Base-by-base conservation (phyloP, 2,329 filamentous ascomycete species). In the Juglanconis sp. region DNA sequence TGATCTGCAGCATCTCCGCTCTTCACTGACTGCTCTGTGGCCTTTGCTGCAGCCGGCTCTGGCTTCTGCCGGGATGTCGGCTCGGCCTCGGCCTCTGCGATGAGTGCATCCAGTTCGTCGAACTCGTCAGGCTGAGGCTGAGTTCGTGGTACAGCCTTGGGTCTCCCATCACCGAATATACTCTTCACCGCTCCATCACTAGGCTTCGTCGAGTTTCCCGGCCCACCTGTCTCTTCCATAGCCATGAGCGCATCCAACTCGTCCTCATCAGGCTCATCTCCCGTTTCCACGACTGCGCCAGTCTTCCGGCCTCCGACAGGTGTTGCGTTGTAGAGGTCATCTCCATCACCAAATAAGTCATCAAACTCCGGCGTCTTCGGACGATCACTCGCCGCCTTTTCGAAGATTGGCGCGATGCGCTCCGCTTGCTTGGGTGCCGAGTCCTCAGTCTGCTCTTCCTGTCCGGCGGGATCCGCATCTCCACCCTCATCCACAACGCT, bases 281-380 rank as follows among this genome's bases (percentile, higher is more conserved):
- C 65, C 36, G 46, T 53, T 63, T 64, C 34, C 60, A 61, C 11
- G 62, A 53, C 54, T 57, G 47, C 5, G 2, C 6, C 31, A 3
- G 17, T 50, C 59, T 32, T 67, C 30, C 57, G 60, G 48, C 56
- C 40, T 63, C 51, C 11, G 5, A 52, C 3, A 0, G 83, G 83
- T 2, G 83, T 86, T 3, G 81, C 81, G 59, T 74, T 76, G 69
- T 87, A 87, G 5, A 87, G 70, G 59, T 85, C 82, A 2, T 81
- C 79, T 0, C 77, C 77, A n/a, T 78, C 48, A 2, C 24, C 77
- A 24, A 73, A 71, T n/a, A 77, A 59, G 56, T 77, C 72, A 13
- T 74, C 71, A 24, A 62, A 65, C 2, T 75, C 70, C 1, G 78
- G 72, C 5, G 71, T 71, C 54, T 67, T 72, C 13, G 71, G 70